phyloP scores from a whole-genome alignment of 2,329 filamentous ascomycete species.

The Fusarium buxicola region DNA sequence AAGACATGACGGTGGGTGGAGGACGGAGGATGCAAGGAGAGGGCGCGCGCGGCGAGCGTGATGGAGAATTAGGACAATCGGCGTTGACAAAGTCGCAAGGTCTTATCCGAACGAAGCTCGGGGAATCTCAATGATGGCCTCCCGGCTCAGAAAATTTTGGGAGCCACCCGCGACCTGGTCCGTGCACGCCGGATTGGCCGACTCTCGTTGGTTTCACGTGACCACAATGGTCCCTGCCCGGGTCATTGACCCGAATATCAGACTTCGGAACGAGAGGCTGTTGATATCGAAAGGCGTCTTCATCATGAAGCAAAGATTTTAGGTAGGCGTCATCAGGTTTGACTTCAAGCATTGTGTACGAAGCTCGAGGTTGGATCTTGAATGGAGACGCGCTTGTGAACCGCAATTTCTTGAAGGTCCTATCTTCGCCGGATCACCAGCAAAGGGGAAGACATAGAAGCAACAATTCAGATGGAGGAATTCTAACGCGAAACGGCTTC shows the following conservation, averaged over 20 bases:
- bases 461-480: too few relatives aligned
- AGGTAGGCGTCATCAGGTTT: too few relatives aligned
- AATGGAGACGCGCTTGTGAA: too few relatives aligned
- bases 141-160: conserved; percentile 48
- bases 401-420: too few relatives aligned
- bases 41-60: conserved; percentile 27
- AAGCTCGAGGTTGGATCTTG: too few relatives aligned
- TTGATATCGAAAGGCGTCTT: too few relatives aligned
- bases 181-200: conserved; percentile 36
- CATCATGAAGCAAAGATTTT: too few relatives aligned
- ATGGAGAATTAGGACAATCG: conserved; percentile 33
- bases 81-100: conserved; percentile 41
- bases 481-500: too few relatives aligned
- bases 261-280: background rate
- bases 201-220: conserved; percentile 35
- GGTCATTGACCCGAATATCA: conserved; percentile 8
- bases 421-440: too few relatives aligned
- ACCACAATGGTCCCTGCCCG: conserved; percentile 13
- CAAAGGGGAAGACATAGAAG: too few relatives aligned
- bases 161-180: conserved; percentile 42
- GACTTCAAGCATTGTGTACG: too few relatives aligned
- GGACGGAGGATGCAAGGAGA: conserved; percentile 24
- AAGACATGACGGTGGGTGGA: conserved; percentile 59
- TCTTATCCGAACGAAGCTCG: conserved; percentile 44
- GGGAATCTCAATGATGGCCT: conserved; percentile 40